Conservation (phyloP, 169 alveolate species). For the Eimeria sp. region DNA sequence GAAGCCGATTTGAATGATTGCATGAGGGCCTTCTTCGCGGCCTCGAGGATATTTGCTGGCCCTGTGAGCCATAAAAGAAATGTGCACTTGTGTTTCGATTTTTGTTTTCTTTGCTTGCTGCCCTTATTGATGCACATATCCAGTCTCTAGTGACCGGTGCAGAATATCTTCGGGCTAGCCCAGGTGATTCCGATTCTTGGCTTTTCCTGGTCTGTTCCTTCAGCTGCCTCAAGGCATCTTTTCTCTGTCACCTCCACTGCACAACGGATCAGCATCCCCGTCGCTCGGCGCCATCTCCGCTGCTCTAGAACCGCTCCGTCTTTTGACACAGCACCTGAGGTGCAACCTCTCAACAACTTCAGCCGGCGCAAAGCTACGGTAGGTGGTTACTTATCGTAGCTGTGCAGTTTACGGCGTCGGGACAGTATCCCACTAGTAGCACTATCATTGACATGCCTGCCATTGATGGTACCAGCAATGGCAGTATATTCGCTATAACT, state of each 20-base stretch:
- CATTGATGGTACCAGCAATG: not conserved
- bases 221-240: not conserved
- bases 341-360: not conserved
- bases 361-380: conserved; percentile 62
- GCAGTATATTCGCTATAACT: not conserved
- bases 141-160: not conserved
- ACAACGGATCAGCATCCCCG: not conserved
- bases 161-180: not conserved
- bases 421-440: not conserved
- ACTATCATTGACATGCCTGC: not conserved
- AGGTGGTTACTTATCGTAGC: not conserved
- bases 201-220: not conserved
- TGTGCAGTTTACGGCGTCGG: not conserved
- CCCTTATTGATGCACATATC: not conserved
- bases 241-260: not conserved
- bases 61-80: not conserved
- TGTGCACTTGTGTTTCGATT: not conserved
- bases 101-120: not conserved
- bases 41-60: not conserved
- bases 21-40: conserved; percentile 32
- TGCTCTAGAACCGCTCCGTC: conserved; percentile 19
- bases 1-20: conserved; percentile 37
- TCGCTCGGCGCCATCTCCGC: not conserved
- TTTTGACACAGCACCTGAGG: conserved; percentile 10
- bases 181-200: not conserved